Evolutionary conservation across 164 flowering plant species (phyloP).

Genomic region (Stephania cephalantha): DNA sequence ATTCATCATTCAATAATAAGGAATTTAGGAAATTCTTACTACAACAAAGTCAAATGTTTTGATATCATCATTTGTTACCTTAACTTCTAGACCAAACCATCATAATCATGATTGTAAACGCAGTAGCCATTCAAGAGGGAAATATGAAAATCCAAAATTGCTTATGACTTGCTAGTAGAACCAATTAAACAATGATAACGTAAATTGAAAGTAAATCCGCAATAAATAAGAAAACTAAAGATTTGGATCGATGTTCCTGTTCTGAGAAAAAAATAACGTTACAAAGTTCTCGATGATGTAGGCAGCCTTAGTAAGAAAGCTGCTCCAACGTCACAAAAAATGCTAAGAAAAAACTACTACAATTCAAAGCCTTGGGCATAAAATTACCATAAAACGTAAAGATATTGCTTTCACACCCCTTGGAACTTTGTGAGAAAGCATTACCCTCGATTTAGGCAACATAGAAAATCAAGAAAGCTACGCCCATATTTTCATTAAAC

Average conservation of each 20-base stretch:
- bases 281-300: too few relatives aligned
- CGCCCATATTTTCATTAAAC: too few relatives aligned
- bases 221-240: background rate
- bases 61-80: background rate
- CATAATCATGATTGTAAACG: background rate
- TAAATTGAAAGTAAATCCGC: background rate
- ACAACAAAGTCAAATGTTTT: background rate
- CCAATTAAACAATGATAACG: background rate
- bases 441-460: background rate
- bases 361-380: background rate
- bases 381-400: background rate
- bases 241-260: background rate
- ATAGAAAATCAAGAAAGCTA: background rate
- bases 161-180: background rate
- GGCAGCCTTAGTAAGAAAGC: background rate
- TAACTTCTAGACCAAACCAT: too few relatives aligned
- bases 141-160: background rate
- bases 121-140: background rate
- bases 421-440: background rate
- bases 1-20: constrained; percentile 3
- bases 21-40: background rate
- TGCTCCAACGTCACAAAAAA: background rate
- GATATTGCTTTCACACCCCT: background rate
- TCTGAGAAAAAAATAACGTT: too few relatives aligned
- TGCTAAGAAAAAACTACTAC: background rate